phyloP scores from a whole-genome alignment of 1,284 basidiomycete species.

The Heliocybe sulcata region DNA sequence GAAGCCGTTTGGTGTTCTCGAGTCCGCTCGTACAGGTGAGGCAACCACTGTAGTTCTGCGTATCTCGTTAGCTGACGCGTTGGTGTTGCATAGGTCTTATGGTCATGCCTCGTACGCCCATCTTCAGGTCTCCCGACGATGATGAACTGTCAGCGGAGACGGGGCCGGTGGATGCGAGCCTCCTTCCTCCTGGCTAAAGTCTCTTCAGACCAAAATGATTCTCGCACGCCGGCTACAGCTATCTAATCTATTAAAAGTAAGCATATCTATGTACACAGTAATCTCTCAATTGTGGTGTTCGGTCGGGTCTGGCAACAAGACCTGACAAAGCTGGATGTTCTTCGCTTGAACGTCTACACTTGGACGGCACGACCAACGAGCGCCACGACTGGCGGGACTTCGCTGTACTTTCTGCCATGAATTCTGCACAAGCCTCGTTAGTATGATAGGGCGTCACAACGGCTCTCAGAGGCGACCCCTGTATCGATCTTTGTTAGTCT shows the following conservation, averaged over 20 bases:
- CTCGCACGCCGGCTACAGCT: not conserved
- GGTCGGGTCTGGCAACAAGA: not conserved
- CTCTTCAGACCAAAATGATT: not conserved
- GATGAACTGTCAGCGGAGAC: slow-evolving; percentile 40
- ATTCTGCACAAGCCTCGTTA: too few relatives aligned
- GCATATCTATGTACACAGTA: not conserved
- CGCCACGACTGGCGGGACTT: too few relatives aligned
- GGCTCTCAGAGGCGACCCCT: too few relatives aligned
- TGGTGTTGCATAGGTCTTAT: slow-evolving; percentile 61
- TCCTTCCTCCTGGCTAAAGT: slow-evolving; percentile 83
- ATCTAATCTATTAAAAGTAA: not conserved
- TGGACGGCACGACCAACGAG: too few relatives aligned
- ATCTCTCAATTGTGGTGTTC: not conserved
- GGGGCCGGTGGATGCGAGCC: slow-evolving; percentile 71
- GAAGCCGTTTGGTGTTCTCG: slow-evolving; percentile 93
- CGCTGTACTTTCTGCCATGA: too few relatives aligned
- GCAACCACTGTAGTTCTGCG: slow-evolving; percentile 10
- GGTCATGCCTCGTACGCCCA: slow-evolving; percentile 94
- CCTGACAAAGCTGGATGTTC: not conserved
- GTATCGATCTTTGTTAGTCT: too few relatives aligned
- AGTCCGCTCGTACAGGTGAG: slow-evolving; percentile 87
- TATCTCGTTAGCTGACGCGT: slow-evolving; percentile 4
- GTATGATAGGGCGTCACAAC: too few relatives aligned
- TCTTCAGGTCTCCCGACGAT: slow-evolving; percentile 61
- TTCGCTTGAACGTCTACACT: not conserved